Evolutionary conservation across 768 basidiomycete genomes (phyloP).

Genomic region (Russula sp.): DNA sequence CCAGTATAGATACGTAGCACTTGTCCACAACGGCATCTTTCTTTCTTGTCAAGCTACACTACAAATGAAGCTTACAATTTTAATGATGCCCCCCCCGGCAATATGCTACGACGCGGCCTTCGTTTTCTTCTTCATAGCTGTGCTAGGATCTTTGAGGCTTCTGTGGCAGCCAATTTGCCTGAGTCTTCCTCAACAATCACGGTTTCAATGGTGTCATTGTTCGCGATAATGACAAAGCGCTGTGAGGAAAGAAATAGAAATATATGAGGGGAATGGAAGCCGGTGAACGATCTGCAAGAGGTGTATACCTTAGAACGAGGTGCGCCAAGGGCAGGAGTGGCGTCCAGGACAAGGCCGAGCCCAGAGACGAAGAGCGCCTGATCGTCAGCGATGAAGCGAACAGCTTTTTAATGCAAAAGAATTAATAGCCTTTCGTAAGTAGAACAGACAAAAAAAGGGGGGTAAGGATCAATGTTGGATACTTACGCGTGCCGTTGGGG

Average conservation of each 20-base stretch:
- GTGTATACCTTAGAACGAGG: constrained; percentile 46
- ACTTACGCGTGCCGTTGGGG: constrained; percentile 44
- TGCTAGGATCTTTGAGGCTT: constrained; percentile 37
- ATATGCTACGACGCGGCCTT: not conserved
- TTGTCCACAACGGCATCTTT: too few relatives aligned
- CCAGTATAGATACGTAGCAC: too few relatives aligned
- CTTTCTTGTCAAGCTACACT: too few relatives aligned
- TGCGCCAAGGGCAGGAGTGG: constrained; percentile 51
- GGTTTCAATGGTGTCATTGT: constrained; percentile 60
- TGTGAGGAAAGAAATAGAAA: constrained; percentile 22
- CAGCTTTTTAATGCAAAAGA: constrained; percentile 20
- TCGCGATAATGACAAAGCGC: constrained; percentile 58
- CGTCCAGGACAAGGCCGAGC: constrained; percentile 41
- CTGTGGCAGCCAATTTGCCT: constrained; percentile 34
- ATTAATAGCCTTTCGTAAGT: not conserved
- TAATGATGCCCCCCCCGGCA: too few relatives aligned
- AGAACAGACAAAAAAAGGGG: not conserved
- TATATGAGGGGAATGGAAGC: not conserved
- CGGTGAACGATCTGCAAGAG: not conserved
- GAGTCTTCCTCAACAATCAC: constrained; percentile 40
- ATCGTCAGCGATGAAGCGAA: constrained; percentile 48
- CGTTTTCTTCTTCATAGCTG: constrained; percentile 18
- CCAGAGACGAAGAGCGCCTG: constrained; percentile 38
- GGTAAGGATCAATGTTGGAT: constrained; percentile 12
- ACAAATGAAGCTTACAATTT: too few relatives aligned